Conservation (phyloP, 345 rosid species). For the Heritiera littoralis region DNA sequence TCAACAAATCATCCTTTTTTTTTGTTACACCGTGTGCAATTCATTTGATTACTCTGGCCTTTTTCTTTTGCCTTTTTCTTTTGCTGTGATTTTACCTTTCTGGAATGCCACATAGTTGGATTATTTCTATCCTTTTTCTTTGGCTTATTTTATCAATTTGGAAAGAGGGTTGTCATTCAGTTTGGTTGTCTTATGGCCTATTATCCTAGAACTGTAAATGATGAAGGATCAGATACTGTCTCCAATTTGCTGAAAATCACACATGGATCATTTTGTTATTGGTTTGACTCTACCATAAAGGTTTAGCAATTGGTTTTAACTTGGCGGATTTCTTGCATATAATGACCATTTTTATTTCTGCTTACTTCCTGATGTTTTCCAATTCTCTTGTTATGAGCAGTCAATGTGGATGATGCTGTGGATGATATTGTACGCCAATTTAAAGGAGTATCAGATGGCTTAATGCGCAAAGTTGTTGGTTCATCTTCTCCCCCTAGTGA, state of each 20-base stretch:
- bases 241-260: neutral
- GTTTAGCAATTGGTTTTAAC: constrained; percentile 4
- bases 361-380: neutral
- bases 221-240: neutral
- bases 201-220: constrained; percentile 1
- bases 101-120: neutral
- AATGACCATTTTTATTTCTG: neutral
- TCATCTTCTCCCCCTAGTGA: constrained; percentile 51
- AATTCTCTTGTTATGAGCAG: constrained; percentile 39
- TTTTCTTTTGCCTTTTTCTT: neutral
- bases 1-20: neutral
- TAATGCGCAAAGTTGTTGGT: constrained; percentile 76
- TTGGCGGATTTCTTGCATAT: constrained; percentile 18
- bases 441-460: constrained; percentile 92
- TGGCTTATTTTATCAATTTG: neutral
- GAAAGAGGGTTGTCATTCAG: neutral
- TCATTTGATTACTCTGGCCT: constrained; percentile 1
- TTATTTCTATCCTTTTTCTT: constrained; percentile 3
- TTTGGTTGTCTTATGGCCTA: neutral
- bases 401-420: constrained; percentile 96
- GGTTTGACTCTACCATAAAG: neutral
- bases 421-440: constrained; percentile 92
- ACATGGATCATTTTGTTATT: constrained; percentile 3
- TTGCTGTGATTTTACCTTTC: neutral
- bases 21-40: neutral